These are phyloP conservation scores for Vitis vinifera DNA, from an alignment of 164 flowering plant genomes.

Conservation along the genomic window DNA sequence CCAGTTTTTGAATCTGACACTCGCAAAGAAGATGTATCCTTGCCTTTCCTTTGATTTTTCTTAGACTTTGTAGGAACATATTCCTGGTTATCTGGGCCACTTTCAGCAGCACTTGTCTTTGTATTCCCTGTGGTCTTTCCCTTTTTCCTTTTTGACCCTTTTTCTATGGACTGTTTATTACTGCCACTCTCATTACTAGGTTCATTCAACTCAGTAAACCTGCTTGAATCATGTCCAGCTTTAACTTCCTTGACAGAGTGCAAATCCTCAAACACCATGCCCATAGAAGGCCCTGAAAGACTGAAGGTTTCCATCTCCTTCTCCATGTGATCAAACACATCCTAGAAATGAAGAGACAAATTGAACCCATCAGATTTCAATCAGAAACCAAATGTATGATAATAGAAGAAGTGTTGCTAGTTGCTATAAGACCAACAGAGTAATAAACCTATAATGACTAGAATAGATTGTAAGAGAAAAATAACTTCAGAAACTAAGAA, in stretches of 20 bases:
- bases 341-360: slow-evolving; percentile 36
- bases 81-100: slow-evolving; percentile 48
- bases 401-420: not conserved
- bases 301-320: slow-evolving; percentile 55
- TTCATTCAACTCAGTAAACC: slow-evolving; percentile 42
- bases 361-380: slow-evolving; percentile 23
- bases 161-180: slow-evolving; percentile 52
- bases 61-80: slow-evolving; percentile 56
- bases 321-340: slow-evolving; percentile 60
- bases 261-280: slow-evolving; percentile 23
- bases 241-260: slow-evolving; percentile 39
- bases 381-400: not conserved
- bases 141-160: slow-evolving; percentile 77
- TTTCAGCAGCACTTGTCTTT: slow-evolving; percentile 45
- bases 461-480: not conserved
- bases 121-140: slow-evolving; percentile 61
- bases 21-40: slow-evolving; percentile 46
- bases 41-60: slow-evolving; percentile 76
- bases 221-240: slow-evolving; percentile 39
- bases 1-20: slow-evolving; percentile 54
- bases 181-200: slow-evolving; percentile 35
- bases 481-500: too few species aligned
- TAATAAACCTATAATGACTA: not conserved
- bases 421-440: too few species aligned
- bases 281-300: slow-evolving; percentile 33